These are phyloP conservation scores for Pseudogymnoascus sp. DNA, from an alignment of 2,329 filamentous ascomycete species.

Conservation along the genomic window DNA sequence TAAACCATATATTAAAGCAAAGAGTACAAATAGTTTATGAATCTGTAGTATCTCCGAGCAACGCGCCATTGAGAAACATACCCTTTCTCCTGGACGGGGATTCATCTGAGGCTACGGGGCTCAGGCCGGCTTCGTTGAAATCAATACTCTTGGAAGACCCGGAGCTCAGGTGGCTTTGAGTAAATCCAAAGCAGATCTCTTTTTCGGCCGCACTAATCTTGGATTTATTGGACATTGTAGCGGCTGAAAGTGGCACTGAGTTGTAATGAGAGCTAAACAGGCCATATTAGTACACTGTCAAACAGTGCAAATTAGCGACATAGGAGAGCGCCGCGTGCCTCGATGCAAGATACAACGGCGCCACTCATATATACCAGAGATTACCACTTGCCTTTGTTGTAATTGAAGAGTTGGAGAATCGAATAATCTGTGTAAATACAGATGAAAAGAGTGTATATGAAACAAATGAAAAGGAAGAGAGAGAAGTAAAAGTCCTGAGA, in stretches of 20 bases:
- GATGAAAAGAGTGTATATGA: neutral
- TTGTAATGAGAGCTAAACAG: neutral
- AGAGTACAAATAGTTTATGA: neutral
- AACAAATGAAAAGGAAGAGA: neutral
- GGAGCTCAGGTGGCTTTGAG: neutral
- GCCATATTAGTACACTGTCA: neutral
- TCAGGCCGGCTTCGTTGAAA: neutral
- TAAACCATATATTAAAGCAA: neutral
- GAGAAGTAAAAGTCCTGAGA: neutral
- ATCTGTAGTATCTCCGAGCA: neutral
- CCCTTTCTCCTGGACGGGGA: neutral
- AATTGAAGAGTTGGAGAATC: neutral
- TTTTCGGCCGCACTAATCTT: conserved; percentile 3
- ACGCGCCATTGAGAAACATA: neutral
- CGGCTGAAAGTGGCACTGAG: neutral
- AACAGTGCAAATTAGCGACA: neutral
- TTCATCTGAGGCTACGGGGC: neutral
- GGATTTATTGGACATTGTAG: neutral
- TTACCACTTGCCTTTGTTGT: neutral
- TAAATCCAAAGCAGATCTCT: conserved; percentile 3
- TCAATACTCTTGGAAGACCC: neutral
- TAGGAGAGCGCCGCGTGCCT: neutral
- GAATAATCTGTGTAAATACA: neutral
- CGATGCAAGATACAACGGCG: neutral
- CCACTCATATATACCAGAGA: neutral